phyloP scores from a whole-genome alignment of 2,329 filamentous ascomycete genomes.

The Juglanconis oblonga region DNA sequence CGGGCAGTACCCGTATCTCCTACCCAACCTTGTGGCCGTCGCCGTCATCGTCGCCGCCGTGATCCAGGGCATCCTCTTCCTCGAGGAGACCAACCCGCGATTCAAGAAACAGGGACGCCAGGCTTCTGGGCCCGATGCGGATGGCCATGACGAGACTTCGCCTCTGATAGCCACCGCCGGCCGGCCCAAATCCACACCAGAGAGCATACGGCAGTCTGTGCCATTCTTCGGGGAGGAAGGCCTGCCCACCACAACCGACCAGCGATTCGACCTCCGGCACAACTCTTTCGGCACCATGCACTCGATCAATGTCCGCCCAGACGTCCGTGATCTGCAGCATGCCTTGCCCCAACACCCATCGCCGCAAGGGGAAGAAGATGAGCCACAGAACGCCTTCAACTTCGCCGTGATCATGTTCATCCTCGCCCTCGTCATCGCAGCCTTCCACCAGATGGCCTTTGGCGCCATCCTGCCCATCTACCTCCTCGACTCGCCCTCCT shows the following conservation, averaged over 20 bases:
- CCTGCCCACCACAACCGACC: conserved; percentile 31
- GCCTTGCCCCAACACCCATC: neutral
- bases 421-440: conserved; percentile 36
- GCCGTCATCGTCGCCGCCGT: conserved; percentile 63
- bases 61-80: conserved; percentile 59
- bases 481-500: conserved; percentile 35
- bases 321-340: conserved; percentile 12
- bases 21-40: conserved; percentile 55
- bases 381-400: conserved; percentile 31
- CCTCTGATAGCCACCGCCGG: conserved; percentile 29
- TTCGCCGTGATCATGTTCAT: conserved; percentile 41
- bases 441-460: conserved; percentile 46
- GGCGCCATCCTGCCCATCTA: conserved; percentile 40
- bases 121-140: conserved; percentile 22
- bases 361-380: conserved; percentile 15
- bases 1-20: conserved; percentile 68
- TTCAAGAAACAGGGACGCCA: conserved; percentile 10
- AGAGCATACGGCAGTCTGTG: conserved; percentile 22
- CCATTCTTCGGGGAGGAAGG: conserved; percentile 33
- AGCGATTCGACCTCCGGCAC: conserved; percentile 33
- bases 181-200: conserved; percentile 21
- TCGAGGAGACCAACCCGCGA: conserved; percentile 44
- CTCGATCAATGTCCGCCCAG: conserved; percentile 33
- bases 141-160: conserved; percentile 26
- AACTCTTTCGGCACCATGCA: conserved; percentile 42